phyloP scores from a whole-genome alignment of 176 grass and related monocot genomes.

The Metroxylon sagu region DNA sequence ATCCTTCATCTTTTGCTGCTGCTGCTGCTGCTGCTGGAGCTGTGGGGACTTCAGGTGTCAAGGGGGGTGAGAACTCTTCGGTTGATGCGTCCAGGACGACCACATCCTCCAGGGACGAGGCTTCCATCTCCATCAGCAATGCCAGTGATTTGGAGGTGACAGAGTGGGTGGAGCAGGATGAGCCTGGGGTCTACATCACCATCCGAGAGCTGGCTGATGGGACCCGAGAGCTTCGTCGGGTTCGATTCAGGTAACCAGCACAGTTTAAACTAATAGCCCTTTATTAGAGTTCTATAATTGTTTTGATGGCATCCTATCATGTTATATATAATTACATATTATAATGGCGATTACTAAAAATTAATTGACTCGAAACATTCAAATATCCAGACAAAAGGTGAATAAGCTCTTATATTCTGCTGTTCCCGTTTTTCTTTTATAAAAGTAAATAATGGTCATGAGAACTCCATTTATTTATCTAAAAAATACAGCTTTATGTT shows the following conservation, averaged over 20 bases:
- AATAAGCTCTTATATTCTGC: too few relatives aligned
- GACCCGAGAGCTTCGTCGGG: slow-evolving; percentile 80
- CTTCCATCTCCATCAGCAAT: slow-evolving; percentile 87
- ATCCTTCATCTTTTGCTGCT: neutral
- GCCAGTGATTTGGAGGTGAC: slow-evolving; percentile 60
- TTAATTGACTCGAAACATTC: too few relatives aligned
- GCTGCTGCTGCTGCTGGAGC: neutral
- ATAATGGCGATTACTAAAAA: too few relatives aligned
- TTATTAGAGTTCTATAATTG: too few relatives aligned
- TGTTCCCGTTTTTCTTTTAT: too few relatives aligned
- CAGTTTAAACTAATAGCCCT: too few relatives aligned
- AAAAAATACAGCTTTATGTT: too few relatives aligned
- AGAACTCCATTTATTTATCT: too few relatives aligned
- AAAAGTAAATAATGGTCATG: too few relatives aligned
- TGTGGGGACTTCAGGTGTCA: slow-evolving; percentile 13
- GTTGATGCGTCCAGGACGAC: slow-evolving; percentile 61
- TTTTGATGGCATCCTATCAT: too few relatives aligned
- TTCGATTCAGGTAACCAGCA: slow-evolving; percentile 58
- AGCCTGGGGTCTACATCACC: slow-evolving; percentile 91
- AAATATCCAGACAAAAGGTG: too few relatives aligned
- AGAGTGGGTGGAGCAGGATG: slow-evolving; percentile 89
- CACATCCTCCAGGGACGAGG: slow-evolving; percentile 81
- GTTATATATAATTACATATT: too few relatives aligned
- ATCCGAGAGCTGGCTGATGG: slow-evolving; percentile 91
- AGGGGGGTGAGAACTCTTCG: neutral